Conservation (phyloP, 345 rosid species). For the Barbarea vulgaris region DNA sequence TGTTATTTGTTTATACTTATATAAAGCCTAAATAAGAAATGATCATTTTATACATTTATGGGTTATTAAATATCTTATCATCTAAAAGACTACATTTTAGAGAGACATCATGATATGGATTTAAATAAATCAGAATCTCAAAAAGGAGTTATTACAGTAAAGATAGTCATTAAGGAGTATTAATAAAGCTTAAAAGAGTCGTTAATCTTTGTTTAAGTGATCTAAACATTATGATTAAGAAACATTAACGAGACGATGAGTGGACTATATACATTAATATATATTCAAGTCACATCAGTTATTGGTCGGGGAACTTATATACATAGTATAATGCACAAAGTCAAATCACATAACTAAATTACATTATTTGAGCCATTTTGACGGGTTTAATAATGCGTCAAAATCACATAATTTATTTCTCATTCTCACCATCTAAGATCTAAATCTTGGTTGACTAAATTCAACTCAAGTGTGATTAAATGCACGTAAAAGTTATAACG, state of each 20-base stretch:
- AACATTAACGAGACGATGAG: slow-evolving; percentile 6
- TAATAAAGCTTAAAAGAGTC: neutral
- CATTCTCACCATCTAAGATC: neutral
- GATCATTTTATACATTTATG: neutral
- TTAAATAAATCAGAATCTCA: neutral
- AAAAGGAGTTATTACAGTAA: neutral
- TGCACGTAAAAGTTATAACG: neutral
- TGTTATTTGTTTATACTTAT: neutral
- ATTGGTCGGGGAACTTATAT: slow-evolving; percentile 11
- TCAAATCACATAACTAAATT: neutral
- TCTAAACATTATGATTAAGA: slow-evolving; percentile 15
- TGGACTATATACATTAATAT: slow-evolving; percentile 17
- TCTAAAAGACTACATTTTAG: slow-evolving; percentile 20
- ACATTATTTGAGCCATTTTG: neutral
- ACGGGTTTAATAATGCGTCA: no score
- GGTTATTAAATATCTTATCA: neutral
- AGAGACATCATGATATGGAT: slow-evolving; percentile 7
- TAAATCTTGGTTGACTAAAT: neutral
- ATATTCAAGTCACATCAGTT: neutral
- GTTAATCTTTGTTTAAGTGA: slow-evolving; percentile 14
- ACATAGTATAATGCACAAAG: neutral
- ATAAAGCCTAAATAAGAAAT: neutral
- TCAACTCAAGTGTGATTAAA: slow-evolving; percentile 7
- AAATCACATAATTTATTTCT: no score
- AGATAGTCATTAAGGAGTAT: neutral